These are phyloP conservation scores for Sparassis latifolia DNA, from an alignment of 1,284 basidiomycete genomes.

Conservation along the genomic window DNA sequence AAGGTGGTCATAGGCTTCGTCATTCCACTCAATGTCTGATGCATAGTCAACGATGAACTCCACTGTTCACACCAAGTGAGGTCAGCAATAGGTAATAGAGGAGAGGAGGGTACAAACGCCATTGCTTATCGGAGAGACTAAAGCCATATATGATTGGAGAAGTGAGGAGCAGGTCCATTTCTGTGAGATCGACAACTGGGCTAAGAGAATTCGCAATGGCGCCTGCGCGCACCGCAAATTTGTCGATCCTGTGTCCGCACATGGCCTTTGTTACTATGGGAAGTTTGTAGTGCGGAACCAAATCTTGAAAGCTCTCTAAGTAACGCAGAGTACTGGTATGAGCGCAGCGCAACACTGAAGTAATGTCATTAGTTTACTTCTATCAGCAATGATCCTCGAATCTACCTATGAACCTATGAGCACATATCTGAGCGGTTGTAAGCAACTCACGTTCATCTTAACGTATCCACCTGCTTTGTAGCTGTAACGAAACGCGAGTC, in stretches of 20 bases:
- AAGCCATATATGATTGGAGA: conserved; percentile 55
- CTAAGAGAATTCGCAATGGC: background rate
- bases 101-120: conserved; percentile 27
- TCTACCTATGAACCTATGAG: conserved; percentile 18
- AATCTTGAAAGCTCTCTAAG: conserved; percentile 24
- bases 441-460: conserved; percentile 38
- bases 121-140: conserved; percentile 50
- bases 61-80: conserved; percentile 26
- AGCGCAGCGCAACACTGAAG: conserved; percentile 2
- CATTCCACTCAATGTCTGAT: conserved; percentile 45
- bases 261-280: conserved; percentile 22
- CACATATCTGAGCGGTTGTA: background rate
- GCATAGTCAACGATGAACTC: conserved; percentile 51
- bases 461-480: conserved; percentile 23
- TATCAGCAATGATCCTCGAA: conserved; percentile 50
- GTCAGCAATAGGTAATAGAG: background rate
- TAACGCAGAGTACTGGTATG: background rate
- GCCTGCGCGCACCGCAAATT: conserved; percentile 18
- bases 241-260: conserved; percentile 22
- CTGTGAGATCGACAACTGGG: conserved; percentile 32
- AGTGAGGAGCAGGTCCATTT: conserved; percentile 46
- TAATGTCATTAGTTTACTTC: conserved; percentile 29
- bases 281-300: conserved; percentile 25
- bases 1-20: conserved; percentile 53
- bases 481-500: conserved; percentile 22